phyloP scores from a whole-genome alignment of 2,329 filamentous ascomycete genomes.

The Incumbomyces lentus region DNA sequence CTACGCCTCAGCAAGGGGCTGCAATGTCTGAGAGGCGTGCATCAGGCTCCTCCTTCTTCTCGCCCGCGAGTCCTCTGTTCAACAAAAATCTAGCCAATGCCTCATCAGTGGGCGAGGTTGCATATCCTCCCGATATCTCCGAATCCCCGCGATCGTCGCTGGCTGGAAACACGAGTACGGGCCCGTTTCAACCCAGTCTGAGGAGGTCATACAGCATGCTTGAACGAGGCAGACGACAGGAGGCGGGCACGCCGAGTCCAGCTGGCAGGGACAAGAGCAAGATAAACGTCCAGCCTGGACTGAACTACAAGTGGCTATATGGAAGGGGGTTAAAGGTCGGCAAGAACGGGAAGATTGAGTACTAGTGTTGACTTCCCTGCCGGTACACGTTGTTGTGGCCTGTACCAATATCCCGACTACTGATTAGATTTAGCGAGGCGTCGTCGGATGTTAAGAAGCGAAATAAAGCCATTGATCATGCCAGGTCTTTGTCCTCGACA shows the following conservation, averaged over 20 bases:
- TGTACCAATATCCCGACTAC: too few species aligned
- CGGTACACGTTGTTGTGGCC: too few species aligned
- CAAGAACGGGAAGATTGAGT: conserved; percentile 15
- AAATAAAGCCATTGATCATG: too few species aligned
- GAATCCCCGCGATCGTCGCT: conserved; percentile 9
- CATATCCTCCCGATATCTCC: conserved; percentile 12
- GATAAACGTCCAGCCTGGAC: conserved; percentile 50
- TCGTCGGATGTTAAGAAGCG: too few species aligned
- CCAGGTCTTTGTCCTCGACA: too few species aligned
- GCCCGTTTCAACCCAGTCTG: conserved; percentile 8
- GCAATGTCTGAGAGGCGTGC: conserved; percentile 28
- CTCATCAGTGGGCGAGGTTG: conserved; percentile 3
- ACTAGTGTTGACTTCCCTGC: not conserved
- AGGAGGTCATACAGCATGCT: conserved; percentile 16
- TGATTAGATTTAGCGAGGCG: too few species aligned
- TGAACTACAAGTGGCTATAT: conserved; percentile 94
- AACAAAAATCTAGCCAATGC: conserved; percentile 52
- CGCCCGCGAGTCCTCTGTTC: conserved; percentile 50
- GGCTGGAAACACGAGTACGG: conserved; percentile 9
- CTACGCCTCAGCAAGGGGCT: conserved; percentile 27
- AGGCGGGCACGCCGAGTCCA: conserved; percentile 13
- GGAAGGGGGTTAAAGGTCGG: conserved; percentile 55
- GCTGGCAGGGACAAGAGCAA: conserved; percentile 39
- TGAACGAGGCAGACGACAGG: conserved; percentile 13
- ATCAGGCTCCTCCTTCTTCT: conserved; percentile 43